These are phyloP conservation scores for Penicillium lagena DNA, from an alignment of 495 filamentous ascomycete species.

Conservation along the genomic window DNA sequence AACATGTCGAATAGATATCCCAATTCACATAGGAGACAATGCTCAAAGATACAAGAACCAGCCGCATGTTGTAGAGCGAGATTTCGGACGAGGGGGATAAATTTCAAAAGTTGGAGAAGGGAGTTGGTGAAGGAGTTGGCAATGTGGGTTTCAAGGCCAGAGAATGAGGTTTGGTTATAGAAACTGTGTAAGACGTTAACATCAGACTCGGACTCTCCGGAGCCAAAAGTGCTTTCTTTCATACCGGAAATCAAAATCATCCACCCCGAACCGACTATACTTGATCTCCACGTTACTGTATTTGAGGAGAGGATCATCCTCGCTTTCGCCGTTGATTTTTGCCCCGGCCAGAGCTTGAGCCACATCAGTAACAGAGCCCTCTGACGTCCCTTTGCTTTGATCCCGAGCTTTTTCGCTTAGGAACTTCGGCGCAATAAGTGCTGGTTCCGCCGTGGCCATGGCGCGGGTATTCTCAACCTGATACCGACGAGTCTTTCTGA, in stretches of 20 bases:
- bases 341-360: slow-evolving; percentile 52
- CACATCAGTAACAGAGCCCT: slow-evolving; percentile 54
- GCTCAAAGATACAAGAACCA: slow-evolving; percentile 69
- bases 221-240: slow-evolving; percentile 5
- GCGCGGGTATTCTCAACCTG: slow-evolving; percentile 76
- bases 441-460: slow-evolving; percentile 40
- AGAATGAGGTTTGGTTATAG: slow-evolving; percentile 87
- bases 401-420: slow-evolving; percentile 85
- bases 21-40: slow-evolving; percentile 87
- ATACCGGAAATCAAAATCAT: slow-evolving; percentile 95
- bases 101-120: slow-evolving; percentile 84
- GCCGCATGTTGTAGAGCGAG: slow-evolving; percentile 86
- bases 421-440: slow-evolving; percentile 72
- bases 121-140: slow-evolving; percentile 94
- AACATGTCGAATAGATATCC: slow-evolving; percentile 98
- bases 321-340: slow-evolving; percentile 55
- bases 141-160: slow-evolving; percentile 92
- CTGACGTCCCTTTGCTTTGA: slow-evolving; percentile 45
- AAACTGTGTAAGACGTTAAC: slow-evolving; percentile 46
- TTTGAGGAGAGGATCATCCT: slow-evolving; percentile 70
- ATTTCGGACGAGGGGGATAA: slow-evolving; percentile 83
- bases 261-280: slow-evolving; percentile 93
- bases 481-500: slow-evolving; percentile 65
- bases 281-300: slow-evolving; percentile 93
- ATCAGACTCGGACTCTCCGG: too few species aligned